Base-by-base conservation (phyloP, 257 asterid species). In the Salvia rosmarinus region DNA sequence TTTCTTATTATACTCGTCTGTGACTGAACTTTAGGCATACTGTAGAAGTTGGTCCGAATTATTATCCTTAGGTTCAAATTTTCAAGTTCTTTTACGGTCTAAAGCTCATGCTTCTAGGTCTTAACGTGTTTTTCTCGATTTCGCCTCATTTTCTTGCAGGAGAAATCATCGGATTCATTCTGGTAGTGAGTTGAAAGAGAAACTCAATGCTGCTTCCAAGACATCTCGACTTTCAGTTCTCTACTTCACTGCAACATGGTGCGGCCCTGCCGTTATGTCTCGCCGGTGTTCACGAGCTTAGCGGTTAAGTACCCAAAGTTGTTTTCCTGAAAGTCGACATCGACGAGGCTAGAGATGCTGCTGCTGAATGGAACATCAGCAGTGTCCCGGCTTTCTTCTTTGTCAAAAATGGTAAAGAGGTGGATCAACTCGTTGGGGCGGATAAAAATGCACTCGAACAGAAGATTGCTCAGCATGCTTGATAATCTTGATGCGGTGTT, bases 241-340 rank as follows among this genome's bases (percentile, higher is more conserved):
- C 49, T 93, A 90, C 74, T 92, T 90, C 85, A 92, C 91, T 0
- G 95, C 97, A 19, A 78, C 85, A 3, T 90, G 96, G 96, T 88
- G 98, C 42, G 96, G 96, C 25, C 96, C 98, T 16, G 96, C 67
- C 93, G 91, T 43, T 37, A 72, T 50, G 68, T 90, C 17, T 61
- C 88, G 60, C 98, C 96, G 9, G 75, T 77, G 49, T 85, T 72
- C 82, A 30, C 89, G 9, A 82, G 77, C 75, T 70, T 85, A 46
- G 90, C 97, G 0, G 69, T 43, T 8, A 82, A 85, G 76, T 78
- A 84, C 46, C 87, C 85, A 84, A 77, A 50, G 82, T 72, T 1
- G 90, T 86, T 37, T 90, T 92, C 67, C 39, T 92, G 68, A 90
- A 88, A 81, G 84, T 78, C 37, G 96, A 92, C 58, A 74, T 92